Base-by-base conservation (phyloP, 2,329 filamentous ascomycete species). In the Sclerotinia minor region DNA sequence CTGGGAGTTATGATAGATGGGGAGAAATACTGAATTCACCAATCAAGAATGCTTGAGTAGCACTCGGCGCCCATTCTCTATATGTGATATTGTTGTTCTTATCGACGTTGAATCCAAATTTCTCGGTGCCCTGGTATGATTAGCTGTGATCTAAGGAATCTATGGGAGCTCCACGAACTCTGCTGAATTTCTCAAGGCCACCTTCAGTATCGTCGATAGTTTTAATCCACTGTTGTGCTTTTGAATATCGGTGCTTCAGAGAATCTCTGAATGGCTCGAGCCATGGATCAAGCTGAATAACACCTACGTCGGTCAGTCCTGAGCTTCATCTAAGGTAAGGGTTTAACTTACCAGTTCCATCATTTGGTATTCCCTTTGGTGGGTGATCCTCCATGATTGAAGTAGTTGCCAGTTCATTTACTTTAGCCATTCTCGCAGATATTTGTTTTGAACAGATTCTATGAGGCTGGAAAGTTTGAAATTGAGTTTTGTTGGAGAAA, bases 61-160 rank as follows among this genome's bases (percentile, higher is more conserved):
- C 94, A 82, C 93, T 96, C 35, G 95, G 94, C 0, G 95, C 95
- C 95, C 95, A 99, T 84, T 99, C 95, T 73, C 92, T 87, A 80
- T 99, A 99, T 68, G 85, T 83, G 72, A 99, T 92, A 78, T 94
- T 93, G 78, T 92, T 92, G 75, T 96, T 88, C 65, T 87, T 82
- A 76, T 89, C 85, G 69, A 95, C 89, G 73, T 92, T 92, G 79
- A 99, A 87, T 67, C 95, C 95, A 76, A 91, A 97, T 71, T 85
- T 89, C 76, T 98, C 92, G 71, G 87, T 90, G 55, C 95, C 94
- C 92, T 96, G 72, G 49, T 61, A 67, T 61, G 71, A 63, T 73
- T 63, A 71, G 71, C 50, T 50, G 24, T 19, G 24, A 17, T 26
- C 35, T 13, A 15, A 54, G 53, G 52, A 55, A 47, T 38, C 44